A percentile compares a stretch with the other conserved stretches of the same genome.
Conservation (phyloP, 176 grass and related monocot species). For the Eleusine indica region DNA sequence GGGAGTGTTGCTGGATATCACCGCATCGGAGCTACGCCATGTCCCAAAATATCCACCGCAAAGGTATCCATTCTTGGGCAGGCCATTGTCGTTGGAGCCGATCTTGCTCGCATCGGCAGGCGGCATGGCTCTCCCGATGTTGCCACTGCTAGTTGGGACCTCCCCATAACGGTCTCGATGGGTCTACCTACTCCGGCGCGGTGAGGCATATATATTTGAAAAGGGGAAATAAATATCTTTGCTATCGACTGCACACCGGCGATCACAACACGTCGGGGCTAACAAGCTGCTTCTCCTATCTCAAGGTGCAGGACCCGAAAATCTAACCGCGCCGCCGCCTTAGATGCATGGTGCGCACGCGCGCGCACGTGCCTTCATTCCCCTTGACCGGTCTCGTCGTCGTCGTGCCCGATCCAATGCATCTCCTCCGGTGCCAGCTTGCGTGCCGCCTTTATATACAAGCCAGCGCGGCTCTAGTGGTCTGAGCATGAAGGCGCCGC, state of each 20-base stretch:
- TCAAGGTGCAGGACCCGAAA: background rate
- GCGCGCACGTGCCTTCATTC: background rate
- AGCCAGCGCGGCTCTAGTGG: background rate
- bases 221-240: background rate
- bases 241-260: background rate
- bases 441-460: background rate
- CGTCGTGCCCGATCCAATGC: background rate
- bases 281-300: background rate
- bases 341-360: constrained; percentile 5
- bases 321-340: background rate
- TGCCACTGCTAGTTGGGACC: too few relatives aligned
- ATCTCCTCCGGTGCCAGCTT: background rate
- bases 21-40: background rate
- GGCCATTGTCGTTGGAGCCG: too few relatives aligned
- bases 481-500: background rate
- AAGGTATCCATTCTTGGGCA: too few relatives aligned
- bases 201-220: too few relatives aligned
- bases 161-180: too few relatives aligned
- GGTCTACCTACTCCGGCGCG: too few relatives aligned
- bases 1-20: background rate
- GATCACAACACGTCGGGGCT: background rate
- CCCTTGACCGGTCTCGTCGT: background rate
- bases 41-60: background rate
- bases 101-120: background rate
- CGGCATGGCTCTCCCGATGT: background rate